Evolutionary conservation across 2,329 filamentous ascomycete species (phyloP).

Genomic region (Arthrobotrys conoides): DNA sequence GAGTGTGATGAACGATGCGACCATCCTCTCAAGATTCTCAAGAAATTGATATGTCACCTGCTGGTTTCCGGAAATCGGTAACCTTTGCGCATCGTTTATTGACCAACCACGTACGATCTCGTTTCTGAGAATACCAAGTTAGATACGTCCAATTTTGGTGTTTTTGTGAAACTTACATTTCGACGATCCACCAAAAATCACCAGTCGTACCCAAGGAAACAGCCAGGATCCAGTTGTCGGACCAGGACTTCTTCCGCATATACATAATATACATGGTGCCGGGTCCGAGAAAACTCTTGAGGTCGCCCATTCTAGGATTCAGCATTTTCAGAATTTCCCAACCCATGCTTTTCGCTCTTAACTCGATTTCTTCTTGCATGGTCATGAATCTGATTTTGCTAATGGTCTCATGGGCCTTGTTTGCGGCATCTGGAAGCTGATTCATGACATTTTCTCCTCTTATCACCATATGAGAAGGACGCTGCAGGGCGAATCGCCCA

Average conservation of each 20-base stretch:
- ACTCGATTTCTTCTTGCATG: constrained; percentile 75
- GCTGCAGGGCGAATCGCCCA: constrained; percentile 80
- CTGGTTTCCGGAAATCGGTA: constrained; percentile 57
- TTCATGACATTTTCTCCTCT: constrained; percentile 78
- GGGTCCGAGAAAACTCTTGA: constrained; percentile 75
- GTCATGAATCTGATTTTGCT: constrained; percentile 76
- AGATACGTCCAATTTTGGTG: not conserved
- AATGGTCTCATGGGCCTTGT: constrained; percentile 73
- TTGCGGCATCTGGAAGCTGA: constrained; percentile 71
- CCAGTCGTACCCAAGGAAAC: constrained; percentile 79
- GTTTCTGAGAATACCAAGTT: constrained; percentile 46
- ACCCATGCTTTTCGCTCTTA: constrained; percentile 74
- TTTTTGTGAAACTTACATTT: constrained; percentile 70
- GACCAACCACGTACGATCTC: constrained; percentile 63
- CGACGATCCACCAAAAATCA: constrained; percentile 83
- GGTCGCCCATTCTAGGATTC: constrained; percentile 70
- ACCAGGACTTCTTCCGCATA: constrained; percentile 81
- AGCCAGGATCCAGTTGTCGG: constrained; percentile 78
- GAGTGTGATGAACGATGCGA: constrained; percentile 66
- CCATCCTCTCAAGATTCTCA: constrained; percentile 66
- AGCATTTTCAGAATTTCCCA: constrained; percentile 74
- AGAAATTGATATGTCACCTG: constrained; percentile 64
- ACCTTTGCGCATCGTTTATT: constrained; percentile 62
- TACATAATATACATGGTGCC: constrained; percentile 76
- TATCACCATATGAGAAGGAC: constrained; percentile 73